Base-by-base conservation (phyloP, 2,329 filamentous ascomycete genomes). In the Amauroascus verrucosus region DNA sequence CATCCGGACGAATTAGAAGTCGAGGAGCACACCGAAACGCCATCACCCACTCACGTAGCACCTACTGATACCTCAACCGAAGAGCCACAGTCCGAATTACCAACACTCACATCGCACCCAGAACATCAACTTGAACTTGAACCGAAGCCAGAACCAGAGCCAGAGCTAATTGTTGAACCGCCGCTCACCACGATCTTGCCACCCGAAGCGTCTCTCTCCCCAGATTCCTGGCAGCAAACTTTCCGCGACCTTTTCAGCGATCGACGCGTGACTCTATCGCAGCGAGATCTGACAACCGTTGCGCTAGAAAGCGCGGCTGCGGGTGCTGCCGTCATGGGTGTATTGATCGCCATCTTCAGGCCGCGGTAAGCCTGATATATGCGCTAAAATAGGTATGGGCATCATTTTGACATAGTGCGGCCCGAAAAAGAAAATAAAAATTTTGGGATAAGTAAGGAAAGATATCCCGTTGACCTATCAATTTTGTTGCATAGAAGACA, bases 231-330 rank as follows among this genome's bases (percentile, higher is more conserved):
- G 74, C 75, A 70, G 60, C 70, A 73, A 6, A 72, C 71, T 2
- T 60, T 78, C 4, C 62, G 70, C 38, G 83, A 88, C 58, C 67
- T 88, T 14, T 80, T 77, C 68, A 87, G 84, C 67, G 81, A 88
- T 53, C 75, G 81, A 59, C 71, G 70, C 56, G 72, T 88, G 62
- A 73, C 77, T 47, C 62, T 88, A 57, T 78, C 79, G 41, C 86
- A 86, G 74, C 77, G 80, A 50, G 85, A 90, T 61, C 71, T 85
- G 30, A 87, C 85, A 1, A 68, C 84, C n/a, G 72, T 86, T 59
- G 83, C 79, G 47, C 69, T 88, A 33, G 80, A 89, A 67, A 79
- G 84, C 52, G 81, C 79, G 6, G 75, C 80, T 26, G 77, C 80
- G 0, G 85, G 86, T n/a, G 84, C 82, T 9, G 75, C 77, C 0